These are phyloP conservation scores for Claviceps digitariae DNA, from an alignment of 2,329 filamentous ascomycete genomes.

Conservation along the genomic window DNA sequence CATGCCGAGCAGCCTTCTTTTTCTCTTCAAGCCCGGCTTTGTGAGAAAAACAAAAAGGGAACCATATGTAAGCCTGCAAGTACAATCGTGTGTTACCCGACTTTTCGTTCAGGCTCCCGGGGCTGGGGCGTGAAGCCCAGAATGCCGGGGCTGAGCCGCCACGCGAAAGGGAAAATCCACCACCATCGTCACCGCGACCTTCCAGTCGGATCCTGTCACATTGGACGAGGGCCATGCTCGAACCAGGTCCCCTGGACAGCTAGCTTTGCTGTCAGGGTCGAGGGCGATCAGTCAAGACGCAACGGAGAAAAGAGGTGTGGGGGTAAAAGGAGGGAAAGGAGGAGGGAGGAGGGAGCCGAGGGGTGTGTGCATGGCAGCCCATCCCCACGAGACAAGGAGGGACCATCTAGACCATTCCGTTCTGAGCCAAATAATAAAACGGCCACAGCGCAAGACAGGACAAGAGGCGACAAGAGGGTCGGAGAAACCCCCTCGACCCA, in stretches of 20 bases:
- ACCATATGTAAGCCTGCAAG: not conserved
- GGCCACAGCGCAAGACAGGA: not conserved
- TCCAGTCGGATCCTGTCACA: conserved; percentile 1
- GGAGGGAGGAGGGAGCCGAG: not conserved
- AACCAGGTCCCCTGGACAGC: not conserved
- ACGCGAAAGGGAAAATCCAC: conserved; percentile 1
- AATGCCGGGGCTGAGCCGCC: conserved; percentile 4
- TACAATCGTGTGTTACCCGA: conserved; percentile 1
- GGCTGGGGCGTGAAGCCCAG: not conserved
- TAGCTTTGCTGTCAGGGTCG: not conserved
- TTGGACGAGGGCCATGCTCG: not conserved
- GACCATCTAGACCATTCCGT: not conserved
- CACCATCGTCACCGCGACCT: conserved; percentile 2
- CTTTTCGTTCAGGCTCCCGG: not conserved
- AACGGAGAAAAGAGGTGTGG: not conserved
- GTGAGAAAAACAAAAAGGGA: not conserved
- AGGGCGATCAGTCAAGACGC: not conserved
- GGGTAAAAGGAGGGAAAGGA: not conserved
- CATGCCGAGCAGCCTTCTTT: not conserved
- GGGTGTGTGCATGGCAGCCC: not conserved
- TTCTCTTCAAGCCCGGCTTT: not conserved
- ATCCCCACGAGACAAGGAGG: not conserved
- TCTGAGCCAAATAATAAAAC: not conserved
- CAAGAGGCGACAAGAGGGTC: not conserved
- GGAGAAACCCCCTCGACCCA: no score